phyloP scores from a whole-genome alignment of 2,329 filamentous ascomycete genomes.

The Xylaria arbuscula region DNA sequence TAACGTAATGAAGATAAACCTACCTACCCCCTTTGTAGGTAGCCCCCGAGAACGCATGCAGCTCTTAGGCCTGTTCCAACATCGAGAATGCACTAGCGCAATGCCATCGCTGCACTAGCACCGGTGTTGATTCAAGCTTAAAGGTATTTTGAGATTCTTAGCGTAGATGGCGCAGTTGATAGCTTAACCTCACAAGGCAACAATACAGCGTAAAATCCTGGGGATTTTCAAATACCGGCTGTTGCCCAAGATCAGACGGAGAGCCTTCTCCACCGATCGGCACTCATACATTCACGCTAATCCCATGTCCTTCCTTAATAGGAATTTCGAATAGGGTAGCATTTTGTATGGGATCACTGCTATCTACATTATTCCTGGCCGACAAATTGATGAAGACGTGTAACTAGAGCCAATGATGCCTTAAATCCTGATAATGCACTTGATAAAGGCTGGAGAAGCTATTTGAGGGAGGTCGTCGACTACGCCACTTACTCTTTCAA shows the following conservation, averaged over 20 bases:
- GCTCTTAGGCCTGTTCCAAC: background rate
- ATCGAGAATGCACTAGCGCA: background rate
- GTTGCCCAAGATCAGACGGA: background rate
- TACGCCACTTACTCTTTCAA: background rate
- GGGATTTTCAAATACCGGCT: conserved; percentile 12
- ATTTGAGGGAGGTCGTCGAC: background rate
- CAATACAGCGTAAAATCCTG: background rate
- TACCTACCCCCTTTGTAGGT: background rate
- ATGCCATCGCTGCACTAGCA: background rate
- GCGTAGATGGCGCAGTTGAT: background rate
- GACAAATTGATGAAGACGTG: background rate
- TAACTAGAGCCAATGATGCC: background rate
- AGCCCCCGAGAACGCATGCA: background rate
- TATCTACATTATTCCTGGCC: background rate
- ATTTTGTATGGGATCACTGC: background rate
- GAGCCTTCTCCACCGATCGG: conserved; percentile 21
- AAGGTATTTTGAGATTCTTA: background rate
- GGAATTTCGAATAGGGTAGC: conserved; percentile 14
- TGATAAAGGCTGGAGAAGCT: background rate
- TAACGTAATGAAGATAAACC: background rate
- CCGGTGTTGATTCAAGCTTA: background rate
- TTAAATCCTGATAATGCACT: background rate
- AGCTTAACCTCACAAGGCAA: background rate
- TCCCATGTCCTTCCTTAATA: conserved; percentile 24
- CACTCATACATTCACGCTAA: conserved; percentile 1